Base-by-base conservation (phyloP, 1,139 yeast genomes). In the Blastobotrys buckinghamii region DNA sequence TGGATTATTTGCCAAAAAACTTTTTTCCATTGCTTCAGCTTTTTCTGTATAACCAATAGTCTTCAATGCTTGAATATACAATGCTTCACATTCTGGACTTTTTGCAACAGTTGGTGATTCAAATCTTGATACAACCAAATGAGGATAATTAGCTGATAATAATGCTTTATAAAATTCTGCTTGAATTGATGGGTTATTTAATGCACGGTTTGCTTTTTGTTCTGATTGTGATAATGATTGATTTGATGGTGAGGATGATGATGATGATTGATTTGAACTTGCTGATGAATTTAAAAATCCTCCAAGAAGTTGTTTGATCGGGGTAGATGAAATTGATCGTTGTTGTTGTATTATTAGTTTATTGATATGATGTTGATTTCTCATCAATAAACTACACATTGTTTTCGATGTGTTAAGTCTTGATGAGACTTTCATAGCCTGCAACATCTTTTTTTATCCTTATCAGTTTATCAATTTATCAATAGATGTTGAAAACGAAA, bases 41-140 rank as follows among this genome's bases (percentile, higher is more conserved):
- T 85, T 86, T 40, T 81, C 84, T 56, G 75, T 74, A 57, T 87
- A 83, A 39, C 96, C 97, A 53, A 82, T 73, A 58, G 79, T 79
- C 58, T 79, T 79, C 58, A 92, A 73, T 1, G 97, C 97, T 51
- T 84, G 87, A 50, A 81, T 72, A 65, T 92, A 92, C 44, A 86
- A 70, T 52, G 75, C 76, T 48, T 89, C 81, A 68, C 97, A 84
- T 55, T 85, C 95, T 1, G 79, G 75, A 50, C 84, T 81, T 19
- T 82, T 72, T 10, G 95, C 94, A 47, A 92, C 87, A 8, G 96
- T 96, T 0, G 94, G 84, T 6, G 95, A 83, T 65, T 92, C 97
- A 66, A 79, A 94, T 52, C 99, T 77, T 50, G 94, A 84, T 8
- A 89, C 89, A 7, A 92, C 96, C 49, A 92, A 82, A 57, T 89